Base-by-base conservation (phyloP, 2,329 filamentous ascomycete species). In the Aspergillus intermedius region DNA sequence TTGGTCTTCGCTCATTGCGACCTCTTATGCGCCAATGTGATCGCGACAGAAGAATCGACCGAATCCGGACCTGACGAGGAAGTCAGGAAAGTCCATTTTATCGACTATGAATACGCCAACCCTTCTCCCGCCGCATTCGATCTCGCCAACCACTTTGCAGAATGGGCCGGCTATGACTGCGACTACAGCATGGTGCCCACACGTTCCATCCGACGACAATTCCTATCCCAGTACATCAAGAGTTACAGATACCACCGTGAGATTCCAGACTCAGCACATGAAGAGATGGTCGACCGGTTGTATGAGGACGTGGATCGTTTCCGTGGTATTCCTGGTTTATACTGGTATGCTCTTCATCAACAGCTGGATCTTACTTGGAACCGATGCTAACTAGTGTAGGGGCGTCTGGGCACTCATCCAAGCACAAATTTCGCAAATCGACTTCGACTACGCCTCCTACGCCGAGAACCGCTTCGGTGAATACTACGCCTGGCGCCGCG, bases 41-140 rank as follows among this genome's bases (percentile, higher is more conserved):
- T 98, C 62, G 82, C 47, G 52, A 50, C 55, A 46, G 64, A 66
- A 39, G 58, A 61, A 35, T 55, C 67, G 25, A 59, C 60, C 56
- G 34, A 47, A 1, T 17, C 54, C 2, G 37, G 48, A 1, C 15
- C 54, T 2, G 64, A 66, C 12, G 62, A 71, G 25, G 66, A 68
- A 30, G 65, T 75, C 21, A 74, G 79, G 44, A 77, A 72, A 2
- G 85, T 91, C 48, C 81, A 81, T 63, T 97, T 98, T 71, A 98
- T 98, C 67, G 93, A 98, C 72, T 98, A 97, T 74, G 93, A 98
- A 70, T 98, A 98, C 70, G 90, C 91, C 12, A 93, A 89, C 4
- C 91, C 93, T 2, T 91, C 91, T 1, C 91, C 91, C 1, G 90
- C 91, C 3, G 91, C 91, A 2, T 98, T 98, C 70, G 93, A 98